Conservation (phyloP, 345 rosid genomes). For the Acer saccharum region DNA sequence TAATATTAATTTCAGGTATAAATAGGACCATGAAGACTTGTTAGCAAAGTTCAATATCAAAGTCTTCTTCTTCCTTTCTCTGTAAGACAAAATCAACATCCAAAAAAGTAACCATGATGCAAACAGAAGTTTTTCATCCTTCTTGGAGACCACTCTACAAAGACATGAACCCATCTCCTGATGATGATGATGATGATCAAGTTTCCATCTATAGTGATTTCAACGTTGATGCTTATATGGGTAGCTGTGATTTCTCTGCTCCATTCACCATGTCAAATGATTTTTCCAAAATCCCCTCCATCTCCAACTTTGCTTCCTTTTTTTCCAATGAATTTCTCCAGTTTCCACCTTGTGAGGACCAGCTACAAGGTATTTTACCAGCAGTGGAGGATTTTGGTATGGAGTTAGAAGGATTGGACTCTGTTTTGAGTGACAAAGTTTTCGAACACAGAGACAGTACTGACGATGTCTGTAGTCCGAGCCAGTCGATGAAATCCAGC, state of each 20-base stretch:
- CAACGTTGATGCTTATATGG: conserved; percentile 14
- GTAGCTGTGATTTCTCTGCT: conserved; percentile 29
- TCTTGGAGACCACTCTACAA: conserved; percentile 38
- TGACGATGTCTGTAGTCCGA: conserved; percentile 36
- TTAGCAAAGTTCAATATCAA: conserved; percentile 5
- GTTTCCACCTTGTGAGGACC: conserved; percentile 15
- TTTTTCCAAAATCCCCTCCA: conserved; percentile 14
- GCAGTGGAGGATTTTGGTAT: conserved; percentile 26
- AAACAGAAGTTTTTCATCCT: conserved; percentile 23
- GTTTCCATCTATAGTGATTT: background rate
- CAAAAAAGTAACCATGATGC: conserved; percentile 28
- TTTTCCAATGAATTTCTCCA: conserved; percentile 16
- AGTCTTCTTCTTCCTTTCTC: background rate
- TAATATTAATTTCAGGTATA: conserved; percentile 16
- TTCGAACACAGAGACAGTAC: conserved; percentile 12
- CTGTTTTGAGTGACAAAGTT: conserved; percentile 19
- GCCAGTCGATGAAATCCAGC: conserved; percentile 31
- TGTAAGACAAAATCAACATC: background rate
- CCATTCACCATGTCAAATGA: conserved; percentile 27
- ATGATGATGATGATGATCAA: conserved; percentile 18
- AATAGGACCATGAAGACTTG: background rate
- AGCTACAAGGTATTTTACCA: conserved; percentile 15
- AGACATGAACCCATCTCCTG: conserved; percentile 22
- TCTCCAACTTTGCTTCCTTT: conserved; percentile 18
- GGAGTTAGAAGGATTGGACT: conserved; percentile 24